These are phyloP conservation scores for Penicillium polonicum DNA, from an alignment of 2,329 filamentous ascomycete genomes.

Conservation along the genomic window DNA sequence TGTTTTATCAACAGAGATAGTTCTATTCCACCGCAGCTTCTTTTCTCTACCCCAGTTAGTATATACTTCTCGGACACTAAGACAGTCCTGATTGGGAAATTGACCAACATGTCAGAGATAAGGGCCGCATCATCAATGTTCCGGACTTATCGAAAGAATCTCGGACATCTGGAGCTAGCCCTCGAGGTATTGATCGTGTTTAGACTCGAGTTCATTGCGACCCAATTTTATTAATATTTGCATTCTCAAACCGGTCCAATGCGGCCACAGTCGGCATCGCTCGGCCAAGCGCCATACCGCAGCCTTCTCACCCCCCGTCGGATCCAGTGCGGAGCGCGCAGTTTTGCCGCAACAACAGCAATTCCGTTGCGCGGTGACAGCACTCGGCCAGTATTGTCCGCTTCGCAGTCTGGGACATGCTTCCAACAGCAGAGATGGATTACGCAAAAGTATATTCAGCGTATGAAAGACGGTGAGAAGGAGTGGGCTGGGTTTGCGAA, in stretches of 20 bases:
- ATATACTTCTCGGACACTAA: neutral
- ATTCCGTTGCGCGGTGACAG: conserved; percentile 13
- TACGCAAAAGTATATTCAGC: conserved; percentile 36
- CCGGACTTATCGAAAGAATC: conserved; percentile 25
- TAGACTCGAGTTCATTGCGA: conserved; percentile 9
- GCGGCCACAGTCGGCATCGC: conserved; percentile 24
- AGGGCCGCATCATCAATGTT: conserved; percentile 22
- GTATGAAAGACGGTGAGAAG: conserved; percentile 40
- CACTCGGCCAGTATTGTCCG: conserved; percentile 15
- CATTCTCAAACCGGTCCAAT: conserved; percentile 22
- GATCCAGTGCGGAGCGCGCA: conserved; percentile 23
- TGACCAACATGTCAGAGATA: neutral
- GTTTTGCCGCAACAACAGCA: conserved; percentile 26
- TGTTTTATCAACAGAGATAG: neutral
- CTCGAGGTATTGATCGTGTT: conserved; percentile 3
- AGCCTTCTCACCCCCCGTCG: conserved; percentile 12
- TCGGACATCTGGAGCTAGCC: conserved; percentile 9
- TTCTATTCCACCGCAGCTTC: neutral
- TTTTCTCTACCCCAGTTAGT: no score
- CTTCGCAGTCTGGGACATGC: neutral
- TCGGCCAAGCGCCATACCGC: conserved; percentile 26
- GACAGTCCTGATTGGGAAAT: neutral
- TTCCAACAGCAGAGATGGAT: conserved; percentile 38
- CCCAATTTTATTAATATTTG: neutral
- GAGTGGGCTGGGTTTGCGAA: conserved; percentile 43